A percentile compares a stretch with the other conserved stretches of the same genome.
phyloP scores from a whole-genome alignment of 768 basidiomycete genomes.

The Amylocystis lapponica region DNA sequence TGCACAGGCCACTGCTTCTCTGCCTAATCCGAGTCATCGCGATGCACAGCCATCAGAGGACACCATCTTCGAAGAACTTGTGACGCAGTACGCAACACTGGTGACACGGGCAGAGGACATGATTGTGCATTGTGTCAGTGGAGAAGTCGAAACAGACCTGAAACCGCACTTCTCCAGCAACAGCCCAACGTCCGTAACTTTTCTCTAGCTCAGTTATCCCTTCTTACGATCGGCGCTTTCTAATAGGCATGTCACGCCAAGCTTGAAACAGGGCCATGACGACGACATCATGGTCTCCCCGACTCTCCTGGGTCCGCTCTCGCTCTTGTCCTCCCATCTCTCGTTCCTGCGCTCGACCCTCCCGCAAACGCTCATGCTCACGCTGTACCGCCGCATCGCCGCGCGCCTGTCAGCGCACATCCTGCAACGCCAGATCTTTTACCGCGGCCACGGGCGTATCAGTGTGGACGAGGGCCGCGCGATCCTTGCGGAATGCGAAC shows the following conservation, averaged over 20 bases:
- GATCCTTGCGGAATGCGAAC: slow-evolving; percentile 65
- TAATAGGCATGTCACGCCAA: slow-evolving; percentile 19
- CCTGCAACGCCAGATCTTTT: slow-evolving; percentile 74
- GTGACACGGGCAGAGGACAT: slow-evolving; percentile 78
- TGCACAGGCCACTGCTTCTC: slow-evolving; percentile 40
- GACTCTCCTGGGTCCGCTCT: slow-evolving; percentile 69
- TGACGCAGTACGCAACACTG: slow-evolving; percentile 57
- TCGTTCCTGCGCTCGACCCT: slow-evolving; percentile 59
- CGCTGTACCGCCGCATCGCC: slow-evolving; percentile 72
- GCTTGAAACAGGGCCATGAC: slow-evolving; percentile 14
- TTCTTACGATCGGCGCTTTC: neutral
- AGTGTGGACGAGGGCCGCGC: slow-evolving; percentile 51
- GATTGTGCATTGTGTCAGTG: slow-evolving; percentile 75
- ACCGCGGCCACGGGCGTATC: slow-evolving; percentile 62
- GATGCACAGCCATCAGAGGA: slow-evolving; percentile 39
- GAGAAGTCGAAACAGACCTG: slow-evolving; percentile 74
- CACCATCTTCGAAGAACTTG: slow-evolving; percentile 76
- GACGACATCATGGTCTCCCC: slow-evolving; percentile 53
- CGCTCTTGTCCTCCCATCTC: slow-evolving; percentile 77
- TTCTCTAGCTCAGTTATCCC: neutral
- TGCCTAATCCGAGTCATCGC: slow-evolving; percentile 40
- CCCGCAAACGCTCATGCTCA: slow-evolving; percentile 48
- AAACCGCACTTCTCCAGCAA: slow-evolving; percentile 64
- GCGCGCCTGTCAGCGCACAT: slow-evolving; percentile 71
- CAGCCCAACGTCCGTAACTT: slow-evolving; percentile 31